These are phyloP conservation scores for Trichoderma hamatum DNA, from an alignment of 2,329 filamentous ascomycete species.

Conservation along the genomic window DNA sequence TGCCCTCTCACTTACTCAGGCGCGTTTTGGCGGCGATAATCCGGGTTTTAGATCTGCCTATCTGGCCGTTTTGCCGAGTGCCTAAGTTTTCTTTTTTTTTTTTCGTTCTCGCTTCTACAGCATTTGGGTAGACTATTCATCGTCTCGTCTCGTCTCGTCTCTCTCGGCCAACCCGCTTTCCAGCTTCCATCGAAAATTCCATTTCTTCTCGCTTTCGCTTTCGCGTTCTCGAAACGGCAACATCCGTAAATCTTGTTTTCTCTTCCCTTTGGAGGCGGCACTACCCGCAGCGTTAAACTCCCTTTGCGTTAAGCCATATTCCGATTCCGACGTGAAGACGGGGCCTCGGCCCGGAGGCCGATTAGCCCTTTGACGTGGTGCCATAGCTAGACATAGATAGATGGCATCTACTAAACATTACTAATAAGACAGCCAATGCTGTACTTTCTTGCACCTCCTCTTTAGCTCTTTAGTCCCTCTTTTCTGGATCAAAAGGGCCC, in stretches of 20 bases:
- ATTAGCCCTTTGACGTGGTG: too few species aligned
- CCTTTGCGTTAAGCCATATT: background rate
- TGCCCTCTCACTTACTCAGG: constrained; percentile 1
- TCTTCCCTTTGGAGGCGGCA: background rate
- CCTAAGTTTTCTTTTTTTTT: background rate
- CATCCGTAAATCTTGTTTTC: background rate
- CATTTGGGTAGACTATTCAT: background rate
- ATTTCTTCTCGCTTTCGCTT: background rate
- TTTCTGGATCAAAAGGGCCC: too few species aligned
- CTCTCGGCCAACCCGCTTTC: background rate
- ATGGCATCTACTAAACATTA: background rate
- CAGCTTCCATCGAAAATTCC: background rate
- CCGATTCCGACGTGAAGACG: background rate
- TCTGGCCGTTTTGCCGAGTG: background rate
- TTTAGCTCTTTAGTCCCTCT: too few species aligned
- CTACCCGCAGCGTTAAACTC: background rate
- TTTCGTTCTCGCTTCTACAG: background rate
- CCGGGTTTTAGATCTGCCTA: background rate
- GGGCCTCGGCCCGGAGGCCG: background rate
- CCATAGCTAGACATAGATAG: background rate
- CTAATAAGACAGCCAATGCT: too few species aligned
- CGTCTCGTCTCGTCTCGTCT: too few species aligned
- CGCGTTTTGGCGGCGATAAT: background rate
- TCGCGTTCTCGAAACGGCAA: background rate
- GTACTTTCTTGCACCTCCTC: too few species aligned